Conservation (phyloP, 352 stramenopile genomes). For the Globisporangium takayamanum region DNA sequence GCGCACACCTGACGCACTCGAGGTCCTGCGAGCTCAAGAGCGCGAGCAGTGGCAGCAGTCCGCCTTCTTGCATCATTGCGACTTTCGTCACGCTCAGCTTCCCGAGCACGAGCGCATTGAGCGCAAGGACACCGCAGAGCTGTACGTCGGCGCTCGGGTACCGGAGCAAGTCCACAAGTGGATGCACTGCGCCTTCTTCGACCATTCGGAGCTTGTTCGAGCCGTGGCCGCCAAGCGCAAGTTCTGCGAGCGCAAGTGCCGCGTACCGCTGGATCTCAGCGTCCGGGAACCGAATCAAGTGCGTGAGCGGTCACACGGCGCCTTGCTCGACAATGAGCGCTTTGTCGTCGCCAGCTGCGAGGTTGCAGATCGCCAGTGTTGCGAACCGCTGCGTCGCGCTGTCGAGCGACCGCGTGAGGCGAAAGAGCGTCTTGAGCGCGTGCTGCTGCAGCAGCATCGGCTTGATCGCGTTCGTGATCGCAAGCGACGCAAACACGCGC, state of each 20-base stretch:
- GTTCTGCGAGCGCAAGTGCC: conserved; percentile 86
- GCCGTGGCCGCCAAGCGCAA: conserved; percentile 90
- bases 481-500: conserved; percentile 89
- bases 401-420: conserved; percentile 91
- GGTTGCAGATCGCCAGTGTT: conserved; percentile 93
- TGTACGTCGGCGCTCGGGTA: conserved; percentile 94
- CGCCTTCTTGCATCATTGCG: conserved; percentile 86
- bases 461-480: conserved; percentile 80
- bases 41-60: conserved; percentile 82
- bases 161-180: conserved; percentile 89
- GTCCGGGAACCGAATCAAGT: conserved; percentile 93
- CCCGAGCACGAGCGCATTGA: conserved; percentile 90
- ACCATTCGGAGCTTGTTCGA: conserved; percentile 91
- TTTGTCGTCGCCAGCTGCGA: conserved; percentile 81
- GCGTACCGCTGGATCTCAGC: conserved; percentile 95
- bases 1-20: conserved; percentile 83
- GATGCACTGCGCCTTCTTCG: conserved; percentile 88
- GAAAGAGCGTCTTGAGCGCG: conserved; percentile 86
- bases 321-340: conserved; percentile 88
- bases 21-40: conserved; percentile 84
- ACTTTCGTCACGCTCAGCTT: conserved; percentile 85
- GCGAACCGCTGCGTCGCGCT: conserved; percentile 91
- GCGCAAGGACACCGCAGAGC: conserved; percentile 86
- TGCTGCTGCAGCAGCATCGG: conserved; percentile 79
- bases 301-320: conserved; percentile 89